phyloP scores from a whole-genome alignment of 345 rosid genomes.

The Melaleuca alternifolia region DNA sequence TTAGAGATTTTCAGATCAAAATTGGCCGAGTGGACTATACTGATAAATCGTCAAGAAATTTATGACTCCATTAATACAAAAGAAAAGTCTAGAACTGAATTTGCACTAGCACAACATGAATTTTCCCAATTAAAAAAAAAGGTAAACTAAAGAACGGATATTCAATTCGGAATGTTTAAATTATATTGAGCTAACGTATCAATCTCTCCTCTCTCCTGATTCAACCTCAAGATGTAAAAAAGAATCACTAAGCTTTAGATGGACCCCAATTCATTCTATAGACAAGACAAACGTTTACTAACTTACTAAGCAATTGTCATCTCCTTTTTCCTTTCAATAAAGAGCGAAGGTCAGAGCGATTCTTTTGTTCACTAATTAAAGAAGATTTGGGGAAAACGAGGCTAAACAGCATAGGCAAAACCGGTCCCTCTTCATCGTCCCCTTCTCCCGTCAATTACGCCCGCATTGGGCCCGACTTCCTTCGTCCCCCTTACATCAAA shows the following conservation, averaged over 20 bases:
- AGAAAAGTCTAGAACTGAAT: too few relatives aligned
- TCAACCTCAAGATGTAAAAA: neutral
- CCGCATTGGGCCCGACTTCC: neutral
- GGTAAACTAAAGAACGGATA: too few relatives aligned
- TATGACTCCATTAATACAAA: too few relatives aligned
- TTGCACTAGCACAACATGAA: too few relatives aligned
- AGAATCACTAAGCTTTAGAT: neutral
- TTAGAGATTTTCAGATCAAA: too few relatives aligned
- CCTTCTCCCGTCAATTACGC: neutral
- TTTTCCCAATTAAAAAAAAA: too few relatives aligned
- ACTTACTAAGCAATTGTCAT: neutral
- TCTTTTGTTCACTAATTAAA: too few relatives aligned
- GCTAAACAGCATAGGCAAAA: neutral
- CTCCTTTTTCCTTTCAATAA: neutral
- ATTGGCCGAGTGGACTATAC: too few relatives aligned
- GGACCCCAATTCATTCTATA: neutral
- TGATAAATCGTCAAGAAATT: too few relatives aligned
- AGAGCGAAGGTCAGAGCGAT: neutral
- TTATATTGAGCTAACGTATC: rapidly evolving
- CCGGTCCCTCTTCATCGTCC: neutral
- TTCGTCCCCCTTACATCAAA: neutral
- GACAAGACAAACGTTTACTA: too few relatives aligned
- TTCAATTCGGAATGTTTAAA: neutral
- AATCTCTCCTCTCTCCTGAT: rapidly evolving
- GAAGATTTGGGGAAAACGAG: too few relatives aligned